Evolutionary conservation across 2,329 filamentous ascomycete species (phyloP).

Genomic region (Epichloe amarillans): DNA sequence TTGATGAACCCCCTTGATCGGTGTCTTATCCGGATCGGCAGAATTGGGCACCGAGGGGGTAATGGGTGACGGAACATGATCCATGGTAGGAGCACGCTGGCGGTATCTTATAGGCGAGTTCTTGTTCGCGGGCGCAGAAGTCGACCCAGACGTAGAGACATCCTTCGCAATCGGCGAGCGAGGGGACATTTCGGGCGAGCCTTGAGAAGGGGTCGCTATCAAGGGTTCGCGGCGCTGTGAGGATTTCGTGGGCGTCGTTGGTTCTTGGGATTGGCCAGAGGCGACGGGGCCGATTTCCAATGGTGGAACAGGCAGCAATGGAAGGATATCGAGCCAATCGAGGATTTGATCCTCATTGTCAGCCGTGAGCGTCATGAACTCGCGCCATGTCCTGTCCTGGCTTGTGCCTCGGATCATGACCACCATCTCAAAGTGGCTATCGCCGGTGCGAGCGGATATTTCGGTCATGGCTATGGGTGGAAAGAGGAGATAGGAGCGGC

Average conservation of each 20-base stretch:
- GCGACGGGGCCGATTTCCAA: conserved; percentile 16
- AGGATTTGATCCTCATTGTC: conserved; percentile 63
- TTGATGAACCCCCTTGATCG: conserved; percentile 16
- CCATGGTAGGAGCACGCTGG: conserved; percentile 6
- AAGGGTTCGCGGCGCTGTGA: conserved; percentile 20
- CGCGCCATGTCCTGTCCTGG: conserved; percentile 61
- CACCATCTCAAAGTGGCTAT: conserved; percentile 56
- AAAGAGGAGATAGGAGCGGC: conserved; percentile 72
- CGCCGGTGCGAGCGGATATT: conserved; percentile 69
- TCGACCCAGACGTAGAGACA: conserved; percentile 3
- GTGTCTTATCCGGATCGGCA: conserved; percentile 5
- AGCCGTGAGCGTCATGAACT: conserved; percentile 64
- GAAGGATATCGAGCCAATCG: conserved; percentile 81
- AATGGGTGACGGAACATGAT: background rate
- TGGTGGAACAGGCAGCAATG: conserved; percentile 36
- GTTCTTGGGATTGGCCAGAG: conserved; percentile 17
- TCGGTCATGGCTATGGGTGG: conserved; percentile 64
- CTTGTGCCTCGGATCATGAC: conserved; percentile 71
- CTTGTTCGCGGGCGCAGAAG: conserved; percentile 12
- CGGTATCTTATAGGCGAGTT: conserved; percentile 14
- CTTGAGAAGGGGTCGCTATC: conserved; percentile 3
- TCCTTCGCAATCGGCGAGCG: conserved; percentile 11
- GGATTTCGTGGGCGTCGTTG: conserved; percentile 8
- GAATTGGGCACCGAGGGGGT: background rate
- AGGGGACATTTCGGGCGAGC: conserved; percentile 13